Conservation (phyloP, 768 basidiomycete species). For the Daedalea quercina region DNA sequence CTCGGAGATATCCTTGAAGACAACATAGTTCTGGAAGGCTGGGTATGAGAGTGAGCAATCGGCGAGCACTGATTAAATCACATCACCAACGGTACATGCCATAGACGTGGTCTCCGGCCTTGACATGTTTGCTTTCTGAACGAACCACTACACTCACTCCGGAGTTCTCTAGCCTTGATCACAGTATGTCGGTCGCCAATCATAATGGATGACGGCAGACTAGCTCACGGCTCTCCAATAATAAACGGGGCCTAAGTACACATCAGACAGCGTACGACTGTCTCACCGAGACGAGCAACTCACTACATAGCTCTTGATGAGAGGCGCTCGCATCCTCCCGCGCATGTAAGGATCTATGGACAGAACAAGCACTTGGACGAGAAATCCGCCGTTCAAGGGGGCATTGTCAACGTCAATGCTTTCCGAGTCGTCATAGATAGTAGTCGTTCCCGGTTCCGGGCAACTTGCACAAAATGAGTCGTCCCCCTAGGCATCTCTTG, state of each 20-base stretch:
- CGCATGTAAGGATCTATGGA: constrained; percentile 18
- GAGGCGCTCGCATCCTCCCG: constrained; percentile 12
- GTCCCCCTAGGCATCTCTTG: background rate
- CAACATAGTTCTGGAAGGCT: constrained; percentile 37
- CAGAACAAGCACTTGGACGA: constrained; percentile 21
- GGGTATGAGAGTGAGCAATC: too few relatives aligned
- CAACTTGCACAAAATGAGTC: constrained; percentile 10
- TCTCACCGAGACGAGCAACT: background rate
- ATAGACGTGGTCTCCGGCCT: constrained; percentile 21
- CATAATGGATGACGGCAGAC: background rate
- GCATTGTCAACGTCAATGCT: constrained; percentile 23
- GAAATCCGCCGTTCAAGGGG: constrained; percentile 21
- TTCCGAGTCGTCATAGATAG: constrained; percentile 18
- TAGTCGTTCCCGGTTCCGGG: constrained; percentile 25
- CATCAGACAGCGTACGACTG: background rate
- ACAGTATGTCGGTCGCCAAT: background rate
- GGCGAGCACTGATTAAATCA: too few relatives aligned
- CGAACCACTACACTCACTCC: constrained; percentile 21
- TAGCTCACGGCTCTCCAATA: constrained; percentile 22
- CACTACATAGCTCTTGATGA: constrained; percentile 12
- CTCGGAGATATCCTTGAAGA: constrained; percentile 18
- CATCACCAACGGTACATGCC: constrained; percentile 15
- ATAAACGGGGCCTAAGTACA: constrained; percentile 20
- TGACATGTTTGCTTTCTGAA: constrained; percentile 17
- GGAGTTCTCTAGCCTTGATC: constrained; percentile 15